phyloP scores from a whole-genome alignment of 805 yeast genomes.

The Candida ascalaphidarum region DNA sequence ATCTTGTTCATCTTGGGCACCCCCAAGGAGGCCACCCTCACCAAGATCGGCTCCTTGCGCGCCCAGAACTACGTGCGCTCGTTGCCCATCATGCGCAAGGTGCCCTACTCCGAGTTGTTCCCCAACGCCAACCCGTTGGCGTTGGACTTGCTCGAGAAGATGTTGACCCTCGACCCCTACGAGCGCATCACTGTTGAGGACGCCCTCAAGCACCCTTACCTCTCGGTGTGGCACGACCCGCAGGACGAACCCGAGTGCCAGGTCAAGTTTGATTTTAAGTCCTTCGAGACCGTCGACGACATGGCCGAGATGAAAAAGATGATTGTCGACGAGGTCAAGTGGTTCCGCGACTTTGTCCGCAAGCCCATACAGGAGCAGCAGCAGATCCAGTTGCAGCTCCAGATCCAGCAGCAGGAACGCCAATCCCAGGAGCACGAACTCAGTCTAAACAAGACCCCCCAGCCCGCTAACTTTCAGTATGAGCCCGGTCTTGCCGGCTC shows the following conservation, averaged over 20 bases:
- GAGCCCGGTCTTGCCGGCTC: too few relatives aligned
- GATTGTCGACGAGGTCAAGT: conserved; percentile 72
- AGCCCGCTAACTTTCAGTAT: not conserved
- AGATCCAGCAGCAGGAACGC: conserved; percentile 19
- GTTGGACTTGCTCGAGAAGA: conserved; percentile 59
- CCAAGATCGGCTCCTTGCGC: conserved; percentile 62
- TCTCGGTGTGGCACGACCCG: conserved; percentile 65
- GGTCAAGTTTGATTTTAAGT: conserved; percentile 69
- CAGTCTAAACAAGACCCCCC: not conserved
- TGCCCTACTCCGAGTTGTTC: conserved; percentile 62
- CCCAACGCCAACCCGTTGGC: conserved; percentile 88
- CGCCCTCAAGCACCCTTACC: conserved; percentile 83
- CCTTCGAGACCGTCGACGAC: conserved; percentile 80
- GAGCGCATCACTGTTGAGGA: conserved; percentile 80
- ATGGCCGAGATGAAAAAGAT: conserved; percentile 64
- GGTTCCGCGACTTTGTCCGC: conserved; percentile 75
- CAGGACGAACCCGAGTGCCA: conserved; percentile 83
- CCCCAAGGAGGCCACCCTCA: conserved; percentile 49
- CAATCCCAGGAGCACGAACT: conserved; percentile 14
- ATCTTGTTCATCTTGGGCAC: conserved; percentile 87
- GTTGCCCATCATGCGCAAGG: conserved; percentile 72
- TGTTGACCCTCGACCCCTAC: conserved; percentile 83
- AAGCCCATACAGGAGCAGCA: conserved; percentile 56
- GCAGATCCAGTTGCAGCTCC: conserved; percentile 28
- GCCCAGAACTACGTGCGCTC: conserved; percentile 90